These are phyloP conservation scores for Neocucurbitaria cava DNA, from an alignment of 2,329 filamentous ascomycete species.

Conservation along the genomic window DNA sequence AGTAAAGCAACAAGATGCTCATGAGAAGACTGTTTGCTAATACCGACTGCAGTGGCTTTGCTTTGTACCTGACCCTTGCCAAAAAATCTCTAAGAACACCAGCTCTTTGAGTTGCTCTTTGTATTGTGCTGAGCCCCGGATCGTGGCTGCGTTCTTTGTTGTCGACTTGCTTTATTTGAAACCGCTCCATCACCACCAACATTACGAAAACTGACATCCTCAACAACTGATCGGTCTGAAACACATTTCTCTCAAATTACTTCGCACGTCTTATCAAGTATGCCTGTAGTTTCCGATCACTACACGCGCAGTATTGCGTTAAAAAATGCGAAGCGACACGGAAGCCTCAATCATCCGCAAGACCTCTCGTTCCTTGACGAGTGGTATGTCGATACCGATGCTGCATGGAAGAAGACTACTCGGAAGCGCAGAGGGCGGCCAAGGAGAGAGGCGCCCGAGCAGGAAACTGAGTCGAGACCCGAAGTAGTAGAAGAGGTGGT, in stretches of 20 bases:
- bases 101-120: not conserved
- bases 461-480: not conserved
- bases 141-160: not conserved
- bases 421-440: not conserved
- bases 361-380: not conserved
- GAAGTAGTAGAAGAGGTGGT: not conserved
- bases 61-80: too few relatives aligned
- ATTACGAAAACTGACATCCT: not conserved
- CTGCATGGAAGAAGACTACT: not conserved
- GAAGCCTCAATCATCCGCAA: not conserved
- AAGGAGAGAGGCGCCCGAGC: not conserved
- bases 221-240: not conserved
- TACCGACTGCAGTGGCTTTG: too few relatives aligned
- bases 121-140: not conserved
- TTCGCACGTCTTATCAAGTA: not conserved
- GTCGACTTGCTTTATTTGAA: not conserved
- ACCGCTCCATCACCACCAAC: not conserved
- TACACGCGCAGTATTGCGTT: not conserved
- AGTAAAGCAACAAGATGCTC: too few relatives aligned
- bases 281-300: not conserved
- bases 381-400: not conserved
- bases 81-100: not conserved
- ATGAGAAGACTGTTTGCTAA: too few relatives aligned
- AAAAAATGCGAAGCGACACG: not conserved
- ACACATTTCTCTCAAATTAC: not conserved